A percentile compares a stretch with the other conserved stretches of the same genome.
Conservation (phyloP, 805 yeast genomes). For the Priceomyces melissophilus region DNA sequence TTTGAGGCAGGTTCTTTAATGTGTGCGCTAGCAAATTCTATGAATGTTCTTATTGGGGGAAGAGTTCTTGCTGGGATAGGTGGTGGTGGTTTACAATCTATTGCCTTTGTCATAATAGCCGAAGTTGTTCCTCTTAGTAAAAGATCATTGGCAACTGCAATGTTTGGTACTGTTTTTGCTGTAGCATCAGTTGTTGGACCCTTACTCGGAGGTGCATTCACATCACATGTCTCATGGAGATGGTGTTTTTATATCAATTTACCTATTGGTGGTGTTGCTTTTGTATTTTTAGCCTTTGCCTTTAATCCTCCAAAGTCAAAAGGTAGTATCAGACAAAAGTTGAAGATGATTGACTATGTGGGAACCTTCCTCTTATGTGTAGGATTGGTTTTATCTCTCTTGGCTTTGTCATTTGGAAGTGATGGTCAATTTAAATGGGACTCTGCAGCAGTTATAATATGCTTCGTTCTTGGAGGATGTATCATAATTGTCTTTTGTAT, state of each 20-base stretch:
- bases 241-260: constrained; percentile 73
- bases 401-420: constrained; percentile 50
- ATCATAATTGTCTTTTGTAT: constrained; percentile 27
- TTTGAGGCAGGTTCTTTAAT: constrained; percentile 35
- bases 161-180: constrained; percentile 40
- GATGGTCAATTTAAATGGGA: constrained; percentile 48
- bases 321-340: constrained; percentile 32
- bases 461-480: constrained; percentile 44
- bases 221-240: constrained; percentile 60
- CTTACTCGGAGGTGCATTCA: constrained; percentile 60
- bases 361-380: constrained; percentile 43
- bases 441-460: constrained; percentile 48
- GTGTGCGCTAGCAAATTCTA: constrained; percentile 33
- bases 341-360: constrained; percentile 37
- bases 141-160: constrained; percentile 33
- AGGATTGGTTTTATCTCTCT: constrained; percentile 41
- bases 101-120: constrained; percentile 26
- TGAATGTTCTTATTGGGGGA: constrained; percentile 41
- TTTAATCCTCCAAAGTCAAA: constrained; percentile 47
- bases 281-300: constrained; percentile 30
- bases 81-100: constrained; percentile 32
- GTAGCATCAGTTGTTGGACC: constrained; percentile 58
- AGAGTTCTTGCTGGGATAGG: constrained; percentile 38
- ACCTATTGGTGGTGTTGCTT: constrained; percentile 57
- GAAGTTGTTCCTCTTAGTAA: constrained; percentile 31